Evolutionary conservation across 176 grass and related monocot genomes (phyloP).

Genomic region (Lolium rigidum): DNA sequence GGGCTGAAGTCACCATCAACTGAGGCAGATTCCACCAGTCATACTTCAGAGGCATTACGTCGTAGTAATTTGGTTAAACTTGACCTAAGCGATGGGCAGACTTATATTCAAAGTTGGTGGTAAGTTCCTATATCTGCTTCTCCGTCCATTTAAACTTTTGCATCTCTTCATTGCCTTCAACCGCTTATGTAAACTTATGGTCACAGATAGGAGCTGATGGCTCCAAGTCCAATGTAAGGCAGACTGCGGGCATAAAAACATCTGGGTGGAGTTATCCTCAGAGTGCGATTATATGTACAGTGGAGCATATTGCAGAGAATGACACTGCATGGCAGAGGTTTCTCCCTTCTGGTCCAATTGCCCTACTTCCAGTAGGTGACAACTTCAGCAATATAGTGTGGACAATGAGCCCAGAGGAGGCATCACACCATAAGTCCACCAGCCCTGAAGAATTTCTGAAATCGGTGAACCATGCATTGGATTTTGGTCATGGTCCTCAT

Average conservation of each 20-base stretch:
- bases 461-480: constrained; percentile 76
- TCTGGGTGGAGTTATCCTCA: constrained; percentile 87
- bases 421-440: constrained; percentile 69
- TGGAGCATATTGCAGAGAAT: constrained; percentile 72
- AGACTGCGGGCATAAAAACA: constrained; percentile 78
- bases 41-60: constrained; percentile 48
- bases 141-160: constrained; percentile 8
- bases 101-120: constrained; percentile 89
- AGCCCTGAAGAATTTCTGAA: constrained; percentile 75
- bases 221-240: constrained; percentile 84
- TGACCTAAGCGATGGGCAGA: constrained; percentile 75
- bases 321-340: constrained; percentile 92
- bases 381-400: constrained; percentile 98
- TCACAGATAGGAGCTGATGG: constrained; percentile 91
- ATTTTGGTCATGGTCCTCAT: constrained; percentile 81
- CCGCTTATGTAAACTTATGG: constrained; percentile 19
- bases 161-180: constrained; percentile 22
- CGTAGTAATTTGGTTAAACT: constrained; percentile 70
- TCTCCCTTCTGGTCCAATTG: constrained; percentile 90
- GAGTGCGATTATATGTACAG: constrained; percentile 88
- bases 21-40: neutral
- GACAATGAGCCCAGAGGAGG: constrained; percentile 90
- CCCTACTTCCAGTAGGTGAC: constrained; percentile 77
- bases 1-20: constrained; percentile 40
- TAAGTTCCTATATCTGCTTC: constrained; percentile 54